These are phyloP conservation scores for Aspergillus texensis DNA, from an alignment of 2,329 filamentous ascomycete species.

Conservation along the genomic window DNA sequence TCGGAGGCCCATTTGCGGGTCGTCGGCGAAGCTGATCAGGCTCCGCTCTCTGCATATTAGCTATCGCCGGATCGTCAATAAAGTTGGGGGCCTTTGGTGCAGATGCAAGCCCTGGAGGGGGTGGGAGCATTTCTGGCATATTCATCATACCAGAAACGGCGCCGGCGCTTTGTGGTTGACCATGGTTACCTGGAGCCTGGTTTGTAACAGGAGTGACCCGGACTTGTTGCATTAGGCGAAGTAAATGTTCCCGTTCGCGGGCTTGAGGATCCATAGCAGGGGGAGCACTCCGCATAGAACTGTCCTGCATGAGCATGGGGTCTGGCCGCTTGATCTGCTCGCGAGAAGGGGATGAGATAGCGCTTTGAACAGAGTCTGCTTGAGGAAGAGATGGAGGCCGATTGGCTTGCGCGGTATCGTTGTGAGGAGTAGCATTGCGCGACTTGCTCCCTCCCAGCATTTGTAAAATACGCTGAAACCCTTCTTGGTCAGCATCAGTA, in stretches of 20 bases:
- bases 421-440: constrained; percentile 48
- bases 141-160: constrained; percentile 37
- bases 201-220: constrained; percentile 33
- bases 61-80: constrained; percentile 48
- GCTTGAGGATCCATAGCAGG: constrained; percentile 39
- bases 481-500: constrained; percentile 74
- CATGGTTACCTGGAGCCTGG: constrained; percentile 28
- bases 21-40: constrained; percentile 41
- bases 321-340: constrained; percentile 35
- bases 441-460: constrained; percentile 69
- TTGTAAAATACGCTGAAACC: constrained; percentile 78
- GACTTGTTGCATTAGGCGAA: constrained; percentile 75
- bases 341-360: constrained; percentile 35
- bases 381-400: constrained; percentile 34
- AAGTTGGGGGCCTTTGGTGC: constrained; percentile 41
- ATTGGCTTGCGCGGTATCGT: constrained; percentile 36
- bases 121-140: constrained; percentile 40
- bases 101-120: constrained; percentile 36
- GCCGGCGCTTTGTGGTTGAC: constrained; percentile 32
- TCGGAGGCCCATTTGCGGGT: constrained; percentile 40
- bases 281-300: constrained; percentile 25
- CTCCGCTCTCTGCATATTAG: constrained; percentile 45
- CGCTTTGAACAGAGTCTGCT: constrained; percentile 30
- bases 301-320: constrained; percentile 32
- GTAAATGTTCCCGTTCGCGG: constrained; percentile 79